Conservation (phyloP, 768 basidiomycete genomes). For the Leccinum barrowsii region DNA sequence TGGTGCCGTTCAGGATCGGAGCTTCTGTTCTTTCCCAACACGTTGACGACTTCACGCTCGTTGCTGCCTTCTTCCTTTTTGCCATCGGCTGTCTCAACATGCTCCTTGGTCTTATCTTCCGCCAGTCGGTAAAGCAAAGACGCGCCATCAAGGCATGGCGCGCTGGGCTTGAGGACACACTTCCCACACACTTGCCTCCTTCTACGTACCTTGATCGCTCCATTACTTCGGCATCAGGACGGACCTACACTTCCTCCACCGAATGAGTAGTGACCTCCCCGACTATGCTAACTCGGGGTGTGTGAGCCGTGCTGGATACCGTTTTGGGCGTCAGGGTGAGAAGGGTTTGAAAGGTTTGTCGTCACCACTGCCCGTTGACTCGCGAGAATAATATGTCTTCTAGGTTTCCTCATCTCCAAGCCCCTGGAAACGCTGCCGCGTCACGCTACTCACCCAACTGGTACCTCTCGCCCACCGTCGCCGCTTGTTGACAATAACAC, state of each 20-base stretch:
- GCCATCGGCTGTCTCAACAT: conserved; percentile 88
- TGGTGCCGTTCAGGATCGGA: conserved; percentile 45
- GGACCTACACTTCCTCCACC: conserved; percentile 27
- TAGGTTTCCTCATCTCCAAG: conserved; percentile 56
- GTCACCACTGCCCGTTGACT: conserved; percentile 2
- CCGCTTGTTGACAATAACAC: conserved; percentile 5
- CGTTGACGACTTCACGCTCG: conserved; percentile 86
- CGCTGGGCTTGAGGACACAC: conserved; percentile 45
- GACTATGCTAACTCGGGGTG: conserved; percentile 22
- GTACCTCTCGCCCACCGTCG: conserved; percentile 24
- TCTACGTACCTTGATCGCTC: conserved; percentile 24
- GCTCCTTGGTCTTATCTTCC: conserved; percentile 70
- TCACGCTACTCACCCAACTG: conserved; percentile 43
- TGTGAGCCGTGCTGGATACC: conserved; percentile 49
- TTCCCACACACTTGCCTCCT: conserved; percentile 42
- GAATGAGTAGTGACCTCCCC: conserved; percentile 14
- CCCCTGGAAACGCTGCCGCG: conserved; percentile 62
- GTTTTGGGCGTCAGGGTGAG: conserved; percentile 80
- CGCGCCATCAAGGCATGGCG: conserved; percentile 67
- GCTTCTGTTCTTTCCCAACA: conserved; percentile 72
- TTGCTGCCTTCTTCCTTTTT: conserved; percentile 90
- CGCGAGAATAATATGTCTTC: conserved; percentile 3
- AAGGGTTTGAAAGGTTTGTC: conserved; percentile 56
- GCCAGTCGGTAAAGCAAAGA: conserved; percentile 54
- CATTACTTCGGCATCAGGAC: conserved; percentile 20